phyloP scores from a whole-genome alignment of 371 early-diverging fungal genomes.

The Mucor mucedo region DNA sequence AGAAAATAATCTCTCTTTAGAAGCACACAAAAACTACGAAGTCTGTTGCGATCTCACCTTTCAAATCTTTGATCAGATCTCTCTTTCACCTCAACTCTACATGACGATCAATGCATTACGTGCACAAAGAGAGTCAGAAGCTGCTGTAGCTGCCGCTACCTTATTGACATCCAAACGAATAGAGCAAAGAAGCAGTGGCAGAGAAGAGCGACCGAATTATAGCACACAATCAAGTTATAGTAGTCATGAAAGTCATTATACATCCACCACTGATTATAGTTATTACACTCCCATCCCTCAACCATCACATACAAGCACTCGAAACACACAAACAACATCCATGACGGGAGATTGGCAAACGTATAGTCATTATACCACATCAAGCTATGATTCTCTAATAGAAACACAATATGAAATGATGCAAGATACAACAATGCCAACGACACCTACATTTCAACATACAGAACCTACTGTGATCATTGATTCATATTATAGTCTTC shows the following conservation, averaged over 20 bases:
- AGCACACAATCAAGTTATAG: too few relatives aligned
- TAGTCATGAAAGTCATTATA: too few relatives aligned
- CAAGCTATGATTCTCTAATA: background rate
- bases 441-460: background rate
- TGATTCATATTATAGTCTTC: background rate
- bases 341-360: background rate
- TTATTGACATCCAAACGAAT: too few relatives aligned
- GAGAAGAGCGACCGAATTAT: too few relatives aligned
- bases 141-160: background rate
- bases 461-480: background rate
- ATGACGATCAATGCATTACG: slow-evolving; percentile 14
- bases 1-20: background rate
- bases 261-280: background rate
- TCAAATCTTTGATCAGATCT: slow-evolving; percentile 20
- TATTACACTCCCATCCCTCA: background rate
- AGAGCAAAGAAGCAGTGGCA: too few relatives aligned
- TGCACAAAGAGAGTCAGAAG: slow-evolving; percentile 10
- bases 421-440: background rate
- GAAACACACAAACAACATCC: background rate
- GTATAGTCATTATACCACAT: background rate
- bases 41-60: slow-evolving; percentile 2
- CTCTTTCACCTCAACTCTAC: slow-evolving; percentile 17
- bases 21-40: slow-evolving; percentile 4
- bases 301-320: background rate
- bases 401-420: background rate